Evolutionary conservation across 2,329 filamentous ascomycete species (phyloP), one percentile per base, ranked within the genome.

Genomic region (Nemania sp.): DNA sequence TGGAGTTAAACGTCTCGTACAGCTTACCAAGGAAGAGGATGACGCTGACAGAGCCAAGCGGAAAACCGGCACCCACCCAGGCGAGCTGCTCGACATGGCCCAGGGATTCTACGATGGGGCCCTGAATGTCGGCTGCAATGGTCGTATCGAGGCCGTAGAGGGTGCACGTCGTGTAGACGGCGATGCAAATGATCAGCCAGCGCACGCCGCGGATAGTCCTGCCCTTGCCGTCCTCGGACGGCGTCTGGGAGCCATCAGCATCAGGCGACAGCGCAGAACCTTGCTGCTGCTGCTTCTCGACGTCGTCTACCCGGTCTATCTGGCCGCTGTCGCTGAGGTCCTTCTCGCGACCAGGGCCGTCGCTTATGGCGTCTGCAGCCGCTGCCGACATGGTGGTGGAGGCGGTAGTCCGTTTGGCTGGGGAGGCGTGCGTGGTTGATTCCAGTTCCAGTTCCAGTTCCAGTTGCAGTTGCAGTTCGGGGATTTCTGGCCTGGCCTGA

Each of bases 81-180:
- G 73, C 67, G 10, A 81, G 69, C 40, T 78, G 74, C 1, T 70
- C 61, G 12, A 77, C 63, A 1, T 74, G 65, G 17, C 72, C 67
- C 29, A 80, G 77, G 0, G 66, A 63, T 20, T 71, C 63, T 12
- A 77, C 67, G 13, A 80, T 75, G 2, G 67, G 61, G 0, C 74
- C 75, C 54, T 81, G 78, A 10, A 82, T 71, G 62, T 78, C 77
- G 5, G 80, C 80, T 1, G 78, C 71, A 39, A 82, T 79, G 0
- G 80, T 82, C 11, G 76, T 80, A 62, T 78, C 75, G 18, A 78
- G 71, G 5, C 73, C 74, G 59, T 78, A 78, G 5, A 78, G 74
- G 18, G 76, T 40, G 48, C 51, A 58, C 18, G 59, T 61, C 40
- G 40, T 49, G 25, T 43, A 43, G 40, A 43, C 20, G 10, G 40